Base-by-base conservation (phyloP, 2,329 filamentous ascomycete species). In the Akanthomyces muscarius region DNA sequence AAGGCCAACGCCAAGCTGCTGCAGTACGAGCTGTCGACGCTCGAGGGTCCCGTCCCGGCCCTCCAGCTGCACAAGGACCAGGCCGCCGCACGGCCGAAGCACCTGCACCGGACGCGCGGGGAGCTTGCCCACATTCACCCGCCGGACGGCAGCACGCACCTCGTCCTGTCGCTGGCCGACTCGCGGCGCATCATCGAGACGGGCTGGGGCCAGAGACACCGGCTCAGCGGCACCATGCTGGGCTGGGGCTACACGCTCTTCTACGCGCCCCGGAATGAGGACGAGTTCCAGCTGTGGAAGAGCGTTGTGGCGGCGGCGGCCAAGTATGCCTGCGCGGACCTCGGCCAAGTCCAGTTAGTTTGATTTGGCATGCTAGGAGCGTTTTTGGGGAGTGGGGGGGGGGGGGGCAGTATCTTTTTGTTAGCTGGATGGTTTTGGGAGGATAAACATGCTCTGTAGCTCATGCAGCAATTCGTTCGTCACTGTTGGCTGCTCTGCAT, bases 141-240 rank as follows among this genome's bases (percentile, higher is more conserved):
- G 8, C 59, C 58, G 18, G 77, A 79, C 64, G 73, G 74, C 16
- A 77, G 75, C 67, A 66, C 73, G 52, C 77, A 80, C 65, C 57
- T 76, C 14, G 70, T 70, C 5, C 66, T 79, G 25, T 74, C 73
- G 60, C 70, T 76, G 6, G 68, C 66, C 4, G 77, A 80, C 63
- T 76, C 75, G 5, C 69, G 69, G 45, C 66, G 68, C 41, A 69
- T 72, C 8, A 72, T 78, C 54, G 68, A 64, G 16, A 68, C 65
- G 51, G 73, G 74, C 1, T 80, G 77, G 77, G 77, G 70, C 23
- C 73, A 77, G 70, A 68, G 77, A 5, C 77, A 79, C 59, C 64
- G 65, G 44, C 67, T 79, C 30, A 66, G 64, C 44, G 59, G 66
- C 54, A 45, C 59, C 1, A 45, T 59, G 10, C 48, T 68, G 21